Percentiles rank a stretch among this genome's conserved stretches.
Conservation (phyloP, 805 yeast species). For the Wickerhamomyces alni region DNA sequence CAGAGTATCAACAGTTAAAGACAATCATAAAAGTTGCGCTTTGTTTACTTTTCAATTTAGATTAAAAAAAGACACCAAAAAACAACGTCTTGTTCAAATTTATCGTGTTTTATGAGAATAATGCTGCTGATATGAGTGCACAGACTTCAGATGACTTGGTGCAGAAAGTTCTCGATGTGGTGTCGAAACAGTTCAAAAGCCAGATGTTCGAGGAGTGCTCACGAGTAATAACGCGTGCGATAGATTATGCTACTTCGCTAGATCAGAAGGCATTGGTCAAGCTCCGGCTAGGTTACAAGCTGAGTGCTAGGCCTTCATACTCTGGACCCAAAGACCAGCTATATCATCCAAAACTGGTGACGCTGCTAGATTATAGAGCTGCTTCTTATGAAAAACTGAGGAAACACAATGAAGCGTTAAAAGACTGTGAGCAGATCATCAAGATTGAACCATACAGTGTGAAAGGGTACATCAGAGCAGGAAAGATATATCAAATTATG, state of each 20-base stretch:
- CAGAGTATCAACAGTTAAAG: no score
- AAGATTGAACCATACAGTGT: slow-evolving; percentile 20
- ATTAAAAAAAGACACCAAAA: no score
- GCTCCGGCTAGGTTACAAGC: slow-evolving; percentile 9
- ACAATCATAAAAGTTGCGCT: no score
- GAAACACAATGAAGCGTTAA: slow-evolving; percentile 9
- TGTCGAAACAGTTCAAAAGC: slow-evolving; percentile 2
- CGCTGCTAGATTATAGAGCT: slow-evolving; percentile 20
- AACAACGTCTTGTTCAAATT: no score
- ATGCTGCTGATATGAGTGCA: no score
- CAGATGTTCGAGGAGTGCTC: slow-evolving; percentile 2
- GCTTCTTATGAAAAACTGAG: slow-evolving; percentile 16
- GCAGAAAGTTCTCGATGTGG: slow-evolving; percentile 3
- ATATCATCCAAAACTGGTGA: slow-evolving; percentile 18
- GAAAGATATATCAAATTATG: slow-evolving; percentile 8
- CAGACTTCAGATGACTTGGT: slow-evolving; percentile 2
- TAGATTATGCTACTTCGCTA: slow-evolving; percentile 8
- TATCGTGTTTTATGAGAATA: no score
- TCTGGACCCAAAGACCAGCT: slow-evolving; percentile 1
- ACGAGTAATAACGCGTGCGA: slow-evolving; percentile 5
- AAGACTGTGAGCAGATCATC: slow-evolving; percentile 13
- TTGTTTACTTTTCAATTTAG: no score
- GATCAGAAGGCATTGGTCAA: slow-evolving; percentile 7
- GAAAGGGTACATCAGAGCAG: slow-evolving; percentile 19
- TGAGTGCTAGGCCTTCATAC: slow-evolving; percentile 14